Evolutionary conservation across 495 filamentous ascomycete genomes (phyloP), one percentile per base, ranked within the genome.

Genomic region (Symbiotaphrina buchneri): DNA sequence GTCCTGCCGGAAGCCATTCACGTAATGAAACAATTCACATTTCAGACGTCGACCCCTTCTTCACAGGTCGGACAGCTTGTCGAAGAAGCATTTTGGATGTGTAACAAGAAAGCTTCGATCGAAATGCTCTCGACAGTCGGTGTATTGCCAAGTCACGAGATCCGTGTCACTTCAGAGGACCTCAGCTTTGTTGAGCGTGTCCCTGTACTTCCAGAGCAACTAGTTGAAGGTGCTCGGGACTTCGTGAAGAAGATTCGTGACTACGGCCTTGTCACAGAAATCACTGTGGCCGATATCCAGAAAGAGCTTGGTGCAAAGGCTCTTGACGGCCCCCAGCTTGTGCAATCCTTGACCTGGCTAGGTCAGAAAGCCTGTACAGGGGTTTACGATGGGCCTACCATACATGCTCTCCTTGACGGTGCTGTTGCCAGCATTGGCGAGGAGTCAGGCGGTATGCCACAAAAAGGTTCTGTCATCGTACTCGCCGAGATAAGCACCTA

Each of bases 71-170:
- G 80, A 1, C 63, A 75, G 33, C 73, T 73, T 30, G 82, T 95
- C 34, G 79, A 91, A 47, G 75, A 90, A 47, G 78, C 78, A 1
- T 99, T 95, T 45, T 99, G 87, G 87, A 84, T 67, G 35, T 80
- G 77, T 30, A 81, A 75, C 45, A 77, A 71, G 39, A 69, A 71
- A 21, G 61, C 71, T 1, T 71, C 67, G 1, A 83, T 95, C 37
- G 84, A 93, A 40, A 62, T 95, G 3, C 65, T 87, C 34, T 91
- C 81, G 8, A 87, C 79, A 4, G 64, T 70, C 32, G 90, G 90
- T 28, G 71, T 99, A 1, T 59, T 90, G 23, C 63, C 71, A 21
- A 82, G 73, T 15, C 65, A 71, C 13, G 55, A 74, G 28, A 80
- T 91, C 31, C 74, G 90, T 10, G 56, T 82, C 34, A 74, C 74